A percentile compares a stretch with the other conserved stretches of the same genome.
These are phyloP conservation scores for Mikania micrantha DNA, from an alignment of 129 eudicot genomes.

Conservation along the genomic window DNA sequence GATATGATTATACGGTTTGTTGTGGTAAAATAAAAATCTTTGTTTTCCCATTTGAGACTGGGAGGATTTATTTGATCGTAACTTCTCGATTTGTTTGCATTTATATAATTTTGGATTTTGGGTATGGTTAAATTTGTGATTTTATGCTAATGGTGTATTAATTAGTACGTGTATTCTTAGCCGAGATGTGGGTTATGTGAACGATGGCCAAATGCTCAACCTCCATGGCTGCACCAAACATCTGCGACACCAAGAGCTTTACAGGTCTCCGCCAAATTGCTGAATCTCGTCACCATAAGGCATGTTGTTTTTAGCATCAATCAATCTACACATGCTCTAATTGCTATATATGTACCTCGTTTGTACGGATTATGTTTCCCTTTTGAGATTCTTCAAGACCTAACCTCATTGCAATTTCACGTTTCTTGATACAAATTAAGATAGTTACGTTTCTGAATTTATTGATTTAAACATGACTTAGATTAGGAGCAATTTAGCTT, in stretches of 20 bases:
- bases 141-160: no score
- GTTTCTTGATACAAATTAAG: not conserved
- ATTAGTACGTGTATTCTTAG: no score
- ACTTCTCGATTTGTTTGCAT: no score
- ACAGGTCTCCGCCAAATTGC: conserved; percentile 60
- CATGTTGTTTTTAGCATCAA: not conserved
- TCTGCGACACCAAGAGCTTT: conserved; percentile 20
- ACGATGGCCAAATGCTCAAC: no score
- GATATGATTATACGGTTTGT: no score
- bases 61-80: no score
- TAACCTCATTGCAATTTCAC: not conserved
- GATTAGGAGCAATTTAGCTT: not conserved
- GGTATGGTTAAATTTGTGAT: no score
- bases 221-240: conserved; percentile 3
- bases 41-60: no score
- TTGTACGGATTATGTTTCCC: not conserved
- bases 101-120: no score
- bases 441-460: no score
- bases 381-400: not conserved
- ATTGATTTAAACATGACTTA: not conserved
- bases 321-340: not conserved
- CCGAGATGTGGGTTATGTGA: no score
- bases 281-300: conserved; percentile 69
- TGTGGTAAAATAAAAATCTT: no score
- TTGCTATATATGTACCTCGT: not conserved